A percentile compares a stretch with the other conserved stretches of the same genome.
These are phyloP conservation scores for Pseudopyricularia javanii DNA, from an alignment of 2,329 filamentous ascomycete genomes.

Conservation along the genomic window DNA sequence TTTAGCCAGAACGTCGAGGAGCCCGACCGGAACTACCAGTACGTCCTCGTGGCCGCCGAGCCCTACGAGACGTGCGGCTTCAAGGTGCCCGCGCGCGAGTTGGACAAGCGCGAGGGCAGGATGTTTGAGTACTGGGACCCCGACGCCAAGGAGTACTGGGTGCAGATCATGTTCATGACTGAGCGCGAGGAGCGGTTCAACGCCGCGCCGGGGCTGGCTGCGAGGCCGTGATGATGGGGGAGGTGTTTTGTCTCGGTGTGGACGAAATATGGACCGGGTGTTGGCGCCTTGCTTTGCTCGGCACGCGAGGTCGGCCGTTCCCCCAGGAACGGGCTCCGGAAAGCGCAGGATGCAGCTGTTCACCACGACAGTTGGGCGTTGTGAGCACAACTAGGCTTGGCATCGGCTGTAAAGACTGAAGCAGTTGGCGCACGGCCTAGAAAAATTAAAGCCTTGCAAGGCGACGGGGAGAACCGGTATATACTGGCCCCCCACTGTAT, in stretches of 20 bases:
- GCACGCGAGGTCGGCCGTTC: too few relatives aligned
- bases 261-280: too few relatives aligned
- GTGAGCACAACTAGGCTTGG: too few relatives aligned
- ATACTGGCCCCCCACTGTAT: background rate
- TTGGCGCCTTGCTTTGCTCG: too few relatives aligned
- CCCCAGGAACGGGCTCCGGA: too few relatives aligned
- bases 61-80: conserved; percentile 97
- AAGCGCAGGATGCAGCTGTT: too few relatives aligned
- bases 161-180: conserved; percentile 96
- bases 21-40: conserved; percentile 88
- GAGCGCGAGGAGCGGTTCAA: conserved; percentile 87
- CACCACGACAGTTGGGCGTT: too few relatives aligned
- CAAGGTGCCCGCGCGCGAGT: conserved; percentile 86
- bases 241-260: too few relatives aligned
- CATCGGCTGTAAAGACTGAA: too few relatives aligned
- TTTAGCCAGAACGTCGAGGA: conserved; percentile 95
- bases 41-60: conserved; percentile 87
- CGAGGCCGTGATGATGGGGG: conserved; percentile 23
- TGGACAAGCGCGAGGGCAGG: conserved; percentile 76
- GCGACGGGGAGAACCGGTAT: background rate
- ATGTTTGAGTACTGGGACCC: conserved; percentile 95
- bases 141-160: conserved; percentile 93
- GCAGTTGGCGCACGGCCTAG: too few relatives aligned
- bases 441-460: background rate
- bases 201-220: conserved; percentile 47